phyloP scores from a whole-genome alignment of 306 rosid species.

The Prunus mira region DNA sequence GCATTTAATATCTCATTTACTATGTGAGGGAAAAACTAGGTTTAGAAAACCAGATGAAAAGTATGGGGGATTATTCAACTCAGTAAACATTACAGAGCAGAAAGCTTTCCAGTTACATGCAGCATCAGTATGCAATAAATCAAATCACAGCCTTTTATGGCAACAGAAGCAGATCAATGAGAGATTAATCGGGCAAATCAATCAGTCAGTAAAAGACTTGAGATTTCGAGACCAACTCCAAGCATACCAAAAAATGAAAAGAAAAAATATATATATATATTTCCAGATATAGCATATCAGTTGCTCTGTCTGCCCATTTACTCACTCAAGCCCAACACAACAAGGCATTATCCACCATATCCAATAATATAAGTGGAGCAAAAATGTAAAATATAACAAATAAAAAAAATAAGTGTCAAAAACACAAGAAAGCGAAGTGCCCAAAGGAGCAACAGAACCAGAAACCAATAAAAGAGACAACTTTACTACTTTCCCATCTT shows the following conservation, averaged over 20 bases:
- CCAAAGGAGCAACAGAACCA: conserved; percentile 12
- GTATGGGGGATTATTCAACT: background rate
- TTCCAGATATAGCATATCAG: background rate
- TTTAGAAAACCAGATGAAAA: background rate
- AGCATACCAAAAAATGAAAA: background rate
- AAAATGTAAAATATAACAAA: background rate
- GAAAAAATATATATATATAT: background rate
- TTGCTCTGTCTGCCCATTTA: background rate
- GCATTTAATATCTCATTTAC: background rate
- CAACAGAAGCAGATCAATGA: background rate
- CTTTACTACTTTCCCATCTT: conserved; percentile 24
- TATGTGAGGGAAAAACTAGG: background rate
- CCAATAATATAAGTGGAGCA: background rate
- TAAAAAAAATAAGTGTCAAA: background rate
- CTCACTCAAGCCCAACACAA: background rate
- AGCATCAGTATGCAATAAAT: background rate
- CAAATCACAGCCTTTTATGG: background rate
- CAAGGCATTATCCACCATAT: background rate
- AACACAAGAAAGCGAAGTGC: conserved; percentile 19
- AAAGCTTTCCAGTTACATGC: background rate
- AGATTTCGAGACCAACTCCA: background rate
- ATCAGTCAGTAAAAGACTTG: background rate
- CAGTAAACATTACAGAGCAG: background rate
- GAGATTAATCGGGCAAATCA: background rate
- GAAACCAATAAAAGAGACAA: conserved; percentile 3